phyloP scores from a whole-genome alignment of 805 yeast genomes.

The Ascoidea tarda region DNA sequence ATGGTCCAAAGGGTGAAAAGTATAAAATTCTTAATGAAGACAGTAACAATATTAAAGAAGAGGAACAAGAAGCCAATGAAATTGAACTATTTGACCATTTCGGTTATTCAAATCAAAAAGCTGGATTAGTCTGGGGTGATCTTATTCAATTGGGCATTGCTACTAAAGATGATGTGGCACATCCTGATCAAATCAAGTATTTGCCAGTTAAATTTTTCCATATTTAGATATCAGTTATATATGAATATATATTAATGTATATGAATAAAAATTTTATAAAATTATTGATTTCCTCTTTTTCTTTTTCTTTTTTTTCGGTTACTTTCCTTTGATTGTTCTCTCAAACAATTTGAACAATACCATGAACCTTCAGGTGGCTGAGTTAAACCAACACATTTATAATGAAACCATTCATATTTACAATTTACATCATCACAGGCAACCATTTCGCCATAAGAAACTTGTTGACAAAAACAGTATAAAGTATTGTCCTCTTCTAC shows the following conservation, averaged over 20 bases:
- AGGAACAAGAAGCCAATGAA: constrained; percentile 21
- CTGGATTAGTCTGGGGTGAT: constrained; percentile 64
- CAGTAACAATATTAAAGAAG: constrained; percentile 18
- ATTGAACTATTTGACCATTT: constrained; percentile 68
- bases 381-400: constrained; percentile 81
- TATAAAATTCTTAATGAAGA: constrained; percentile 22
- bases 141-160: constrained; percentile 44
- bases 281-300: constrained; percentile 9
- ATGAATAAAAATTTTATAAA: neutral
- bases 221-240: too few species aligned
- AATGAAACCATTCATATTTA: constrained; percentile 34
- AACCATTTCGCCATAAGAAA: constrained; percentile 97
- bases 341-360: constrained; percentile 81
- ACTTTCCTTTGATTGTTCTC: constrained; percentile 19
- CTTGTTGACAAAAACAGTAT: constrained; percentile 88
- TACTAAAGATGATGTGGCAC: constrained; percentile 15
- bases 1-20: constrained; percentile 44
- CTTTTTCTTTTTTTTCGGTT: constrained; percentile 15
- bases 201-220: neutral
- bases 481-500: constrained; percentile 9
- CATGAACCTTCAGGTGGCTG: constrained; percentile 87
- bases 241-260: neutral
- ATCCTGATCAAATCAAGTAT: neutral
- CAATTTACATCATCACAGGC: constrained; percentile 95
- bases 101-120: constrained; percentile 62